Evolutionary conservation across 208 protist genomes (phyloP).

Genomic region (Phytomonas francai): DNA sequence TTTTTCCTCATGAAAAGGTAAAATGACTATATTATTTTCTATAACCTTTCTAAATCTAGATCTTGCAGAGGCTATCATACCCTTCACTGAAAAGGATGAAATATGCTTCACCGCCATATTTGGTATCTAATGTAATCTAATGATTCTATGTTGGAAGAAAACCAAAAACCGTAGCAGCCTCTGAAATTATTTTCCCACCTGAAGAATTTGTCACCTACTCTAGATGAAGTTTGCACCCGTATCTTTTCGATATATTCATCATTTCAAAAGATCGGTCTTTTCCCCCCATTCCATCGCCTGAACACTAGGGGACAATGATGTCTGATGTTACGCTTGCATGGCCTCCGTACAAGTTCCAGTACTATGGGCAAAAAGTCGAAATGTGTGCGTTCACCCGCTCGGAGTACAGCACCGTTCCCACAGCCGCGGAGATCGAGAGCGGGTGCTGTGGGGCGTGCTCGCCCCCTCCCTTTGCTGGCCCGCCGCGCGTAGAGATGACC

Average conservation of each 20-base stretch:
- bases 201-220: neutral
- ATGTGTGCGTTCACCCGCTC: slow-evolving; percentile 26
- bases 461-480: neutral
- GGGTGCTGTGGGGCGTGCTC: neutral
- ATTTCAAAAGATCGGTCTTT: neutral
- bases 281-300: neutral
- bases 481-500: slow-evolving; percentile 10
- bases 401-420: slow-evolving; percentile 31
- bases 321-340: no score
- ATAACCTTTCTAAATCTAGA: neutral
- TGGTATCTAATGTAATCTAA: neutral
- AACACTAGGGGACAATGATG: no score
- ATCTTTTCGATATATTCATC: neutral
- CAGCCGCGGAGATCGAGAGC: slow-evolving; percentile 26
- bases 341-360: no score
- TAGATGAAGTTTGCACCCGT: neutral
- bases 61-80: neutral
- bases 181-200: neutral
- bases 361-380: neutral
- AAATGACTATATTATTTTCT: neutral
- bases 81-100: neutral
- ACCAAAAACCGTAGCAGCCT: neutral
- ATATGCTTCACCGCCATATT: neutral
- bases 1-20: neutral
- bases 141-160: neutral